Base-by-base conservation (phyloP, 2,329 filamentous ascomycete genomes). In the Hymenoscyphus salicellus region DNA sequence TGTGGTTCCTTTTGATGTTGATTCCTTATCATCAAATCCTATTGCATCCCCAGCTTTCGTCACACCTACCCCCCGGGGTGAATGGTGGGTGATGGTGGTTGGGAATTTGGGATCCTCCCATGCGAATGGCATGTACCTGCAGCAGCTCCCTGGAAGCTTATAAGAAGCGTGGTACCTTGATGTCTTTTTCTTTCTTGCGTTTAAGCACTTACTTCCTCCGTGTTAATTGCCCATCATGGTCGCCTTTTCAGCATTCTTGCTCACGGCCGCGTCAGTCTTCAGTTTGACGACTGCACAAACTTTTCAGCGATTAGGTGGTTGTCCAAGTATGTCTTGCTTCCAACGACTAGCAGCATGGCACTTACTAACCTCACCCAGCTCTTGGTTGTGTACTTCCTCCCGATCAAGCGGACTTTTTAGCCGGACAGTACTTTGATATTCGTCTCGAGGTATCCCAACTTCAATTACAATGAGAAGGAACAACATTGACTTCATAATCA, bases 381-480 rank as follows among this genome's bases (percentile, higher is more conserved):
- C 80, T 88, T 23, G 85, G 85, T 67, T 87, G 85, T 70, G 78
- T 88, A 57, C 77, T 88, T 16, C 85, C 85, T 16, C 85, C 85
- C 1, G 85, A 88, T 69, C 84, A 82, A 79, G 87, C 89, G 68
- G 91, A 95, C 73, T 95, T 95, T 79, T 83, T 96, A 1, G 88
- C 91, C 5, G 91, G 91, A 14, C 91, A 95, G 78, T 89, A 86
- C 76, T 95, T 95, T 73, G 92, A 95, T 75, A 88, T 96, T 68
- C 88, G 91, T 65, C 84, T 94, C 65, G 91, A 95, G 65, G 70
- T 70, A 52, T 46, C 64, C 57, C 76, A 23, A 11, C 28, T 11
- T 17, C 5, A 28, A 23, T 30, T 36, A 52, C 10, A 20, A 46
- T 26, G 8, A 52, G 17, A 33, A 52, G 23, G 4, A 8, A 17